A percentile compares a stretch with the other conserved stretches of the same genome.
Conservation (phyloP, 495 filamentous ascomycete genomes). For the Parachaetomium inaequale region DNA sequence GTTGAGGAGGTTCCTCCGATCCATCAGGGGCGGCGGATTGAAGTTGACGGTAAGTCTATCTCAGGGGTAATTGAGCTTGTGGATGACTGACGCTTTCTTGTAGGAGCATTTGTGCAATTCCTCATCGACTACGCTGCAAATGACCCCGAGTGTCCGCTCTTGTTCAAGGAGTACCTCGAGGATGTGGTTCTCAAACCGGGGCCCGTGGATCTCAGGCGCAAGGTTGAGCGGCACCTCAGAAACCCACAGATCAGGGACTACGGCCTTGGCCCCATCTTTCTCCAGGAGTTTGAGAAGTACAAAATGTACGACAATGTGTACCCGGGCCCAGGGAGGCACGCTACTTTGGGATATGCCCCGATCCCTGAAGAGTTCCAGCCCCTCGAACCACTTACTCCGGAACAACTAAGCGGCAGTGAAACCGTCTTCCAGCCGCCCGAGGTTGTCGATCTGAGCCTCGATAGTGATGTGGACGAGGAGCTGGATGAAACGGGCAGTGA, state of each 20-base stretch:
- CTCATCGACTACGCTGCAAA: constrained; percentile 16
- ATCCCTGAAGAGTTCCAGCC: constrained; percentile 10
- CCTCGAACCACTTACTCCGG: neutral
- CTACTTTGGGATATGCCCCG: neutral
- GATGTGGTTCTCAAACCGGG: constrained; percentile 8
- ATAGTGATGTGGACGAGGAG: neutral
- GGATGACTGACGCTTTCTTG: neutral
- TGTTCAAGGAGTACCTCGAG: constrained; percentile 14
- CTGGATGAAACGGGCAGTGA: neutral
- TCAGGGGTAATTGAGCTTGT: neutral
- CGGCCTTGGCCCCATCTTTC: constrained; percentile 4
- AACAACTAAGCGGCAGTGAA: neutral
- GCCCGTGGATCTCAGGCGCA: neutral
- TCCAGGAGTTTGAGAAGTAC: constrained; percentile 5
- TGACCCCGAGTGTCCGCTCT: constrained; percentile 14
- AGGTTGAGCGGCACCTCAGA: constrained; percentile 1
- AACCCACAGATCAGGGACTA: constrained; percentile 11
- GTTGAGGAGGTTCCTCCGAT: neutral
- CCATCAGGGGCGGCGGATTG: neutral
- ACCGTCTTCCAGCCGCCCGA: neutral
- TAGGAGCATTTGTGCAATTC: constrained; percentile 11
- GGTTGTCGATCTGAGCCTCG: neutral
- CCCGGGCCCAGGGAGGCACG: neutral
- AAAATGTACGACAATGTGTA: constrained; percentile 9
- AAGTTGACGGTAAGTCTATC: neutral